These are phyloP conservation scores for Colletotrichum lentis DNA, from an alignment of 2,329 filamentous ascomycete species.

Conservation along the genomic window DNA sequence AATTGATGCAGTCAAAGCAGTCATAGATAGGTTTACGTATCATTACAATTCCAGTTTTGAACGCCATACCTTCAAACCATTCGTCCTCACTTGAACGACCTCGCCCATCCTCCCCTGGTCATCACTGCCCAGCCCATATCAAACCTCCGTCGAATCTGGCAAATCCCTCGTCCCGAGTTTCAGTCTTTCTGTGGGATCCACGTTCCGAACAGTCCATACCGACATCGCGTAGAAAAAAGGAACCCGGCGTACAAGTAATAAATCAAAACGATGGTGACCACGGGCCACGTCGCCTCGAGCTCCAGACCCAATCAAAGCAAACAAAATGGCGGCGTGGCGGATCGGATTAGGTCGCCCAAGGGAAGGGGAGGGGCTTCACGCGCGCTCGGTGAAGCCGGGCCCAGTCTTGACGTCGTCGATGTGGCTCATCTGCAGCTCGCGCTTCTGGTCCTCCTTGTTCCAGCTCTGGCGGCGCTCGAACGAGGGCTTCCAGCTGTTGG, in stretches of 20 bases:
- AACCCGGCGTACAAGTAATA: no score
- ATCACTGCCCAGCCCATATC: no score
- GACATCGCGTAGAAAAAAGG: no score
- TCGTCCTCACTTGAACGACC: neutral
- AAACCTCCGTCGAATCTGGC: neutral
- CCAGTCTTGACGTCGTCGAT: slow-evolving; percentile 49
- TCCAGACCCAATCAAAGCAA: no score
- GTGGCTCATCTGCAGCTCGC: slow-evolving; percentile 57
- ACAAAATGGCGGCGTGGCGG: no score
- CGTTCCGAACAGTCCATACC: no score
- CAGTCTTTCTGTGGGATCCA: no score
- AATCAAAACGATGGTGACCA: no score
- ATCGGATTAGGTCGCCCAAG: no score
- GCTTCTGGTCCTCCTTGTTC: slow-evolving; percentile 63
- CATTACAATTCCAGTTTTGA: slow-evolving; percentile 12
- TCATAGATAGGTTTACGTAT: neutral
- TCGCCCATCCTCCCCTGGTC: neutral
- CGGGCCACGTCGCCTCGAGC: no score
- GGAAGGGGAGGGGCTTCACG: neutral
- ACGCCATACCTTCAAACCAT: neutral
- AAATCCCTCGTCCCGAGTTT: neutral
- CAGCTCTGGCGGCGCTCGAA: slow-evolving; percentile 60
- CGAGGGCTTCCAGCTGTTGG: slow-evolving; percentile 57
- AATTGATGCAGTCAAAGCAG: neutral
- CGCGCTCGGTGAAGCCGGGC: slow-evolving; percentile 55